Conservation (phyloP, 768 basidiomycete species). For the Lactarius pseudohatsudake region DNA sequence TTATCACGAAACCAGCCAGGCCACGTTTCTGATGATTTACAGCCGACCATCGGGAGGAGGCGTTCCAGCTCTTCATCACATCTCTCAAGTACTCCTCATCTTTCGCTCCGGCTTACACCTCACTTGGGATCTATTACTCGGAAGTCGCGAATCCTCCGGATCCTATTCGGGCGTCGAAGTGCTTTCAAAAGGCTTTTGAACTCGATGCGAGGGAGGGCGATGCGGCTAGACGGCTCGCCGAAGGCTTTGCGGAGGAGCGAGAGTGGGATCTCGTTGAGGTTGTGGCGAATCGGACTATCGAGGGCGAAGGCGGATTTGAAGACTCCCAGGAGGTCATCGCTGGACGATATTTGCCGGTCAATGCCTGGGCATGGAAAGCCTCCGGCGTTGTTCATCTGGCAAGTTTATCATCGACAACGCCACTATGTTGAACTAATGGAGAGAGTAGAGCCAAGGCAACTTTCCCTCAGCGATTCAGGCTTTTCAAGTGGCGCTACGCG, state of each 20-base stretch:
- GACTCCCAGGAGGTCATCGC: conserved; percentile 42
- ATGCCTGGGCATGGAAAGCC: conserved; percentile 99
- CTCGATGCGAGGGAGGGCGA: conserved; percentile 86
- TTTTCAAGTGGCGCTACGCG: conserved; percentile 82
- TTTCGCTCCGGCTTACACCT: conserved; percentile 92
- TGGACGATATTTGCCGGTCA: conserved; percentile 64
- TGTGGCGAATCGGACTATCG: conserved; percentile 88
- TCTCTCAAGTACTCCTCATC: conserved; percentile 71
- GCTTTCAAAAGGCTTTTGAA: conserved; percentile 98
- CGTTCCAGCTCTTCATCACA: conserved; percentile 76
- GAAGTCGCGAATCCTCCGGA: conserved; percentile 72
- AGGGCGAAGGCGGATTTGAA: conserved; percentile 82
- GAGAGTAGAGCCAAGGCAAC: conserved; percentile 58
- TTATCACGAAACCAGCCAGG: not conserved
- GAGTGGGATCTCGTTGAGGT: conserved; percentile 97
- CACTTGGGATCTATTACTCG: conserved; percentile 86
- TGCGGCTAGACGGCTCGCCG: conserved; percentile 80
- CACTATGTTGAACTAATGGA: conserved; percentile 16
- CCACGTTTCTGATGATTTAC: not conserved
- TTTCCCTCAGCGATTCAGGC: conserved; percentile 76
- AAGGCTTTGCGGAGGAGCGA: conserved; percentile 86
- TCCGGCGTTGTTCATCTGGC: conserved; percentile 90
- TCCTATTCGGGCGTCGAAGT: conserved; percentile 83
- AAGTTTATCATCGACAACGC: conserved; percentile 33
- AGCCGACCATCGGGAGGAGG: conserved; percentile 57